Base-by-base conservation (phyloP, 352 stramenopile genomes). In the Thraustochytrium sp. region DNA sequence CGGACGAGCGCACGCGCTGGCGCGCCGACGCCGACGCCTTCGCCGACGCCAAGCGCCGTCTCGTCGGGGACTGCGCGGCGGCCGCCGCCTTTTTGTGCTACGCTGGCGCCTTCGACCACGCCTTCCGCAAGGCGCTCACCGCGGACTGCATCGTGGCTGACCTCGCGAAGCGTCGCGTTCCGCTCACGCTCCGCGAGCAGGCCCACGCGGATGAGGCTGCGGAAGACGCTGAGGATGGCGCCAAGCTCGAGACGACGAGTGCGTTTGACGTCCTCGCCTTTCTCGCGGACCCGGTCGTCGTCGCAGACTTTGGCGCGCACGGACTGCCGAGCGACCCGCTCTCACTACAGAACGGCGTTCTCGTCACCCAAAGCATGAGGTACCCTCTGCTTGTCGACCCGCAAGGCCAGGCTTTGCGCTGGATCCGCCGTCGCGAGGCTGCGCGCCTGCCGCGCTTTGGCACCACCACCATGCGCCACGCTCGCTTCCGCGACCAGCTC, bases 271-370 rank as follows among this genome's bases (percentile, higher is more conserved):
- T 99, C 21, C 97, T 98, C 73, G 93, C 92, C 31, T 99, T 99
- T 84, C 87, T 99, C 11, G 95, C 97, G 23, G 95, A 98, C 86
- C 93, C 98, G 51, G 95, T 94, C 5, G 98, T 94, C 3, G 96
- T 98, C 64, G 96, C 95, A 36, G 96, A 99, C 86, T 99, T 96
- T 95, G 98, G 98, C 87, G 96, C 98, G 87, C 90, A 99, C 82
- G 95, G 95, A 0, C 86, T 99, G 9, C 96, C 96, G n/a, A 98
- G 94, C 0, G 96, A 99, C 89, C 92, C 94, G 4, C 88, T 99
- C 11, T 98, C 94, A n/a, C 98, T 97, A 86, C 94, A 99, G 84
- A 99, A 99, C 87, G 96, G 96, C 85, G 98, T 99, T 87, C 95
- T 99, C 85, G 95, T 99, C 26, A 99, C 96, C n/a, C 93, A 93